phyloP scores from a whole-genome alignment of 2,329 filamentous ascomycete genomes.

The Colletotrichum eremochloae region DNA sequence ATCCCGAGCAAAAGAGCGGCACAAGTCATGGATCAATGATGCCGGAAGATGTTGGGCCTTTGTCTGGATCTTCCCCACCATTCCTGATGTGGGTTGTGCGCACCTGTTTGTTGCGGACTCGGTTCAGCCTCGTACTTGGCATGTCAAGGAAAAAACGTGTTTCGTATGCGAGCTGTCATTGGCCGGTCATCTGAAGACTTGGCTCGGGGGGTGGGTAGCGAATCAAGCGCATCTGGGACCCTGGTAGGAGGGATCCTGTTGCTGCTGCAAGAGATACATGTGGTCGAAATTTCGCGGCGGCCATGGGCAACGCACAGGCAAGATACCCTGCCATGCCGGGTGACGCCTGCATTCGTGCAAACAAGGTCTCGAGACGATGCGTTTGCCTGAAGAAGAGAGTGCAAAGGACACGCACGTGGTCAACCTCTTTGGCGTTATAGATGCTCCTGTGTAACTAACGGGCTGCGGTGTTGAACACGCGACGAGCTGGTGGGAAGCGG shows the following conservation, averaged over 20 bases:
- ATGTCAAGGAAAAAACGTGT: slow-evolving; percentile 46
- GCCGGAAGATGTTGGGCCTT: neutral
- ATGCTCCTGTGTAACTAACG: slow-evolving; percentile 1
- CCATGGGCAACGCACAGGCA: neutral
- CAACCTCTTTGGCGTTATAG: slow-evolving; percentile 7
- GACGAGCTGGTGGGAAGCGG: slow-evolving; percentile 4
- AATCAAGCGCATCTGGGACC: neutral
- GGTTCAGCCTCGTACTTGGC: slow-evolving; percentile 46
- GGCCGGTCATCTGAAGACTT: slow-evolving; percentile 41
- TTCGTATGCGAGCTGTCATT: slow-evolving; percentile 42
- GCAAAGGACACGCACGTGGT: slow-evolving; percentile 29
- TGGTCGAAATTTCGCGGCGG: neutral
- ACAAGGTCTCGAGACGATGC: neutral
- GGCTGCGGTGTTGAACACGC: neutral
- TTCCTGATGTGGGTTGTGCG: neutral
- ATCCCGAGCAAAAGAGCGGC: neutral
- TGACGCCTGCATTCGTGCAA: neutral
- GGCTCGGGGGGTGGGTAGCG: slow-evolving; percentile 27
- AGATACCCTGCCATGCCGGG: slow-evolving; percentile 2
- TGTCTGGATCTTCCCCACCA: no score
- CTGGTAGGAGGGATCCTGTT: neutral
- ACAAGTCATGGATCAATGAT: neutral
- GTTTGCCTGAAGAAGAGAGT: slow-evolving; percentile 4
- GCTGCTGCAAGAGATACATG: slow-evolving; percentile 1
- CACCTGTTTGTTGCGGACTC: slow-evolving; percentile 12